phyloP scores from a whole-genome alignment of 78 protist genomes.

The Dictyostelium purpureum region DNA sequence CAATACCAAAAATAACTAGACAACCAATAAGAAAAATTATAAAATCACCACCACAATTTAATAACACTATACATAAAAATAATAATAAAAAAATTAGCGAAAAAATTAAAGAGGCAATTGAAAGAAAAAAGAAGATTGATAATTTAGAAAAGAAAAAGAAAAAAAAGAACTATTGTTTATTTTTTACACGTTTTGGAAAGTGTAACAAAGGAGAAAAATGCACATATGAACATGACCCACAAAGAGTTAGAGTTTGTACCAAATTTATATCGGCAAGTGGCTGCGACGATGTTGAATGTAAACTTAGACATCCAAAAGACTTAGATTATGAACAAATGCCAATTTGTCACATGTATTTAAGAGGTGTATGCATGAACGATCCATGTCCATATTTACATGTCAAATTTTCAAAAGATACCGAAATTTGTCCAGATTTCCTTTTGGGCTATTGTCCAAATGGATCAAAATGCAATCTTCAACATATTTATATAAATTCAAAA shows the following conservation, averaged over 20 bases:
- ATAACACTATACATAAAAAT: not conserved
- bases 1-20: not conserved
- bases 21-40: not conserved
- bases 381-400: conserved; percentile 71
- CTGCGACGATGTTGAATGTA: conserved; percentile 36
- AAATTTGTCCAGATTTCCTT: conserved; percentile 62
- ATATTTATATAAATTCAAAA: conserved; percentile 8
- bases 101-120: conserved; percentile 11
- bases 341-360: conserved; percentile 31
- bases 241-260: conserved; percentile 39
- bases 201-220: conserved; percentile 59
- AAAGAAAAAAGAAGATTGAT: not conserved
- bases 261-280: conserved; percentile 21
- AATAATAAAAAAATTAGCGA: not conserved
- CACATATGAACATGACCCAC: conserved; percentile 45
- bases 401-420: conserved; percentile 48
- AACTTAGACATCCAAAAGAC: not conserved
- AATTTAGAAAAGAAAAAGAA: not conserved
- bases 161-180: conserved; percentile 38
- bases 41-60: not conserved
- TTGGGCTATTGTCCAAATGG: conserved; percentile 56
- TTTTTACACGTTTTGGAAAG: conserved; percentile 68
- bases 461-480: conserved; percentile 36
- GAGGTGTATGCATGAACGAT: conserved; percentile 32
- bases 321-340: conserved; percentile 69